Conservation (phyloP, 140 eudicot genomes). For the Bidens hawaiensis region DNA sequence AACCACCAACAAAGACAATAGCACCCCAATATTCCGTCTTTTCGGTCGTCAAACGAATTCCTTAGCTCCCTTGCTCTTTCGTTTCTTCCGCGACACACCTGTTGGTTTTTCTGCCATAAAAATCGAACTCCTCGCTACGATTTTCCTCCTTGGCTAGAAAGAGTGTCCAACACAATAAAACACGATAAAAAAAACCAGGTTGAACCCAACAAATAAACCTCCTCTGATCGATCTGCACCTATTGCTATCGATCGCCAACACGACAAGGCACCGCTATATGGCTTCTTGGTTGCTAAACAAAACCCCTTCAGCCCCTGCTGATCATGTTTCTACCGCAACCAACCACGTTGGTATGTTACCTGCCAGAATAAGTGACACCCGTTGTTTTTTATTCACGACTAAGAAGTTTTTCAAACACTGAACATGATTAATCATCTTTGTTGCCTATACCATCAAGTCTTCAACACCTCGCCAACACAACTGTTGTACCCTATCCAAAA, state of each 20-base stretch:
- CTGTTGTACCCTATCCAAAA: no score
- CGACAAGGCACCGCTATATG: not conserved
- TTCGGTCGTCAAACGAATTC: not conserved
- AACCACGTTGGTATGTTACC: not conserved
- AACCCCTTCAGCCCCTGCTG: not conserved
- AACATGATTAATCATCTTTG: not conserved
- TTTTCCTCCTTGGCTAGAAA: not conserved
- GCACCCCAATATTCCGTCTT: not conserved
- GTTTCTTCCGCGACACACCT: not conserved
- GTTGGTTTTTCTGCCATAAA: not conserved
- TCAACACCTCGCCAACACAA: no score
- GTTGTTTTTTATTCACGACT: not conserved
- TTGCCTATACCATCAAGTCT: no score
- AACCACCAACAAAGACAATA: not conserved
- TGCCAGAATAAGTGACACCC: not conserved
- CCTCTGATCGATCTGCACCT: not conserved
- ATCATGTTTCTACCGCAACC: not conserved
- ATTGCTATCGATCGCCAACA: not conserved
- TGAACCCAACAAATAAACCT: not conserved
- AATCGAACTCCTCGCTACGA: not conserved
- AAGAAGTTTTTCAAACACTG: not conserved
- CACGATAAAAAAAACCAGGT: not conserved
- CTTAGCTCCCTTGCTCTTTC: not conserved
- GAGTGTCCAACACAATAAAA: not conserved
- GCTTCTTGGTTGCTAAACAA: not conserved